phyloP scores from a whole-genome alignment of 495 filamentous ascomycete genomes.

The Aspergillus ellipticus region DNA sequence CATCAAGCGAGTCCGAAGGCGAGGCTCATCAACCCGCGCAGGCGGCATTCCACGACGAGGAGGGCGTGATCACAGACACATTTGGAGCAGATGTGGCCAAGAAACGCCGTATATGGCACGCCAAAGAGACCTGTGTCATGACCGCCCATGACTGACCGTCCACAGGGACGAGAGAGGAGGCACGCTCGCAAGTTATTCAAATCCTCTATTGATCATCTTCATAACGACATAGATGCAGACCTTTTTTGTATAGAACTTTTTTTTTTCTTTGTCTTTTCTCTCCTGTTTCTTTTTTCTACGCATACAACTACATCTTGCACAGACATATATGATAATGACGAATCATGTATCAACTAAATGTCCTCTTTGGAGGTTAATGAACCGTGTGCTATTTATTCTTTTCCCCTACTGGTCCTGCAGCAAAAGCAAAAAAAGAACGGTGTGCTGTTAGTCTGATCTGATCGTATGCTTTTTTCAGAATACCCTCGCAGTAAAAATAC shows the following conservation, averaged over 20 bases:
- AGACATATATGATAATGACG: neutral
- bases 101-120: constrained; percentile 71
- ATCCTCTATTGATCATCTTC: neutral
- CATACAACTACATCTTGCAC: no score
- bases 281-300: neutral
- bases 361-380: neutral
- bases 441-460: no score
- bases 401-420: neutral
- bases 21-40: constrained; percentile 7
- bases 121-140: constrained; percentile 60
- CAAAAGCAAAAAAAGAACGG: no score
- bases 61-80: constrained; percentile 47
- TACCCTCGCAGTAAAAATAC: no score
- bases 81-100: constrained; percentile 54
- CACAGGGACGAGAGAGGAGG: neutral
- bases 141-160: constrained; percentile 41
- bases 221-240: neutral
- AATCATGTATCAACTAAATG: neutral
- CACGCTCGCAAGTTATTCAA: no score
- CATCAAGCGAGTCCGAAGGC: constrained; percentile 11
- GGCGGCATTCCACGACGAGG: constrained; percentile 30
- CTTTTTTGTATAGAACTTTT: neutral
- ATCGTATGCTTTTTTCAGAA: no score
- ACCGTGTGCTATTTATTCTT: neutral
- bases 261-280: neutral